These are phyloP conservation scores for Oehlia diaphana DNA, from an alignment of 192 early-diverging fungal genomes.

Conservation along the genomic window DNA sequence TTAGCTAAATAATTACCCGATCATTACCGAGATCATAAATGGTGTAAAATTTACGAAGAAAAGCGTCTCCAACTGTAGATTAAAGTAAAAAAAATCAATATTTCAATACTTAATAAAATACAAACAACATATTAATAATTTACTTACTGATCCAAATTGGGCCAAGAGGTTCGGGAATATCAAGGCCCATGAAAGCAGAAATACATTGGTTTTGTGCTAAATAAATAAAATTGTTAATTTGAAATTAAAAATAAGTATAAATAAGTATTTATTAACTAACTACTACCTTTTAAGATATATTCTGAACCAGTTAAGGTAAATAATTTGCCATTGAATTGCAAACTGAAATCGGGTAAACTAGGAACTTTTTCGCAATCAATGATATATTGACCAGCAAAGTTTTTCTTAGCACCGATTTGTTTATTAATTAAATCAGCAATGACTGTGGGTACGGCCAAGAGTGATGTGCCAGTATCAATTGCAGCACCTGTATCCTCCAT, in stretches of 20 bases:
- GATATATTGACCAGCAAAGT: constrained; percentile 85
- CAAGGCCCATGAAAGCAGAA: constrained; percentile 91
- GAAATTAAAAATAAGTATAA: neutral
- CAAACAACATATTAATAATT: neutral
- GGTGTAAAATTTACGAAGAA: constrained; percentile 80
- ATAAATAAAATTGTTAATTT: constrained; percentile 43
- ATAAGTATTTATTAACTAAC: constrained; percentile 4
- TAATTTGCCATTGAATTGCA: constrained; percentile 74
- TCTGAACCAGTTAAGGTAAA: constrained; percentile 64
- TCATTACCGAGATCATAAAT: constrained; percentile 71
- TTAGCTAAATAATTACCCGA: constrained; percentile 60
- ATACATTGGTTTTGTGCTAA: constrained; percentile 69
- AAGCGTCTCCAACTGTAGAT: constrained; percentile 69
- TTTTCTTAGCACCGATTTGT: constrained; percentile 90
- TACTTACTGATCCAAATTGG: constrained; percentile 73
- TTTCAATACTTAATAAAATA: neutral
- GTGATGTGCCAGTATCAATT: constrained; percentile 90
- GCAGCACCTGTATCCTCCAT: constrained; percentile 72
- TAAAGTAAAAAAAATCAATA: neutral
- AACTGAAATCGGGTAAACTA: constrained; percentile 71
- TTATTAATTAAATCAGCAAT: constrained; percentile 90
- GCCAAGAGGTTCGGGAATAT: constrained; percentile 75
- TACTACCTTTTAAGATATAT: constrained; percentile 45
- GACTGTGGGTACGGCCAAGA: constrained; percentile 74
- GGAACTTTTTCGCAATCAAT: constrained; percentile 76